Evolutionary conservation across 192 early-diverging fungal species (phyloP).

Genomic region (Jimgerdemannia lactiflua): DNA sequence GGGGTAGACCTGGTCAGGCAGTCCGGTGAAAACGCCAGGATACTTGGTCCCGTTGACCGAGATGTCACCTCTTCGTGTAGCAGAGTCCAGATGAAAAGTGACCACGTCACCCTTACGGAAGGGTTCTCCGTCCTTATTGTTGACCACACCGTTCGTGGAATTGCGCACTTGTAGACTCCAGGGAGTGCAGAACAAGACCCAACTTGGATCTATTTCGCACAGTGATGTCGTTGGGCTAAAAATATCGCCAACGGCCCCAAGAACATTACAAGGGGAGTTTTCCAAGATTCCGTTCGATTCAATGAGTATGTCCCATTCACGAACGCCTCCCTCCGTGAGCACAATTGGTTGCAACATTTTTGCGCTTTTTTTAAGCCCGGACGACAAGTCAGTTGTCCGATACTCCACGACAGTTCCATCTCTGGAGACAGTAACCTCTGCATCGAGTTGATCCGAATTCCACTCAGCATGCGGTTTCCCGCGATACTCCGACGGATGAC

Average conservation of each 20-base stretch:
- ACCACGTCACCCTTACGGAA: constrained; percentile 4
- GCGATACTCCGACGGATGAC: not conserved
- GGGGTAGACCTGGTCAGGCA: constrained; percentile 11
- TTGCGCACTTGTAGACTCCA: too few relatives aligned
- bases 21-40: not conserved
- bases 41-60: constrained; percentile 11
- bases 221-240: not conserved
- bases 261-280: not conserved
- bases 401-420: not conserved
- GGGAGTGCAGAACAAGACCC: too few relatives aligned
- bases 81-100: constrained; percentile 11
- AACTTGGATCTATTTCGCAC: not conserved
- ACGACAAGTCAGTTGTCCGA: not conserved
- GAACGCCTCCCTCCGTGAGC: not conserved
- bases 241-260: not conserved
- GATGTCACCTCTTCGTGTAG: not conserved
- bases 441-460: not conserved
- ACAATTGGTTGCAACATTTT: not conserved
- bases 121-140: not conserved
- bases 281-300: not conserved
- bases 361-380: not conserved
- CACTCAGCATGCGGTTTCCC: not conserved
- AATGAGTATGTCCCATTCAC: not conserved
- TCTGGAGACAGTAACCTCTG: not conserved
- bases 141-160: not conserved